Conservation (phyloP, 1,284 basidiomycete genomes). For the Ustilago sp. region DNA sequence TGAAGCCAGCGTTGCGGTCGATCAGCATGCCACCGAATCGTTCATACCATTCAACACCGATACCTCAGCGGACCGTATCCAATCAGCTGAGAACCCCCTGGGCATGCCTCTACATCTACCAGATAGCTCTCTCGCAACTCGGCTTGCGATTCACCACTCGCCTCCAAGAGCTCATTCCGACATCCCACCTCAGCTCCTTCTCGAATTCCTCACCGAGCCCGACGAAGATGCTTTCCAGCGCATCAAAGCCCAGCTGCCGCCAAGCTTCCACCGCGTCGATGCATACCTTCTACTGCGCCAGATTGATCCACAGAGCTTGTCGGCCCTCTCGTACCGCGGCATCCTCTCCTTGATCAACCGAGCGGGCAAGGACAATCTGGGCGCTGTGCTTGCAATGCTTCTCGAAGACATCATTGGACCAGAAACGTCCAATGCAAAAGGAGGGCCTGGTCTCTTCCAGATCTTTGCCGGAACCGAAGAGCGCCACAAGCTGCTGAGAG, state of each 20-base stretch:
- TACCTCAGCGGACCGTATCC: neutral
- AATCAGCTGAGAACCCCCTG: neutral
- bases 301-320: constrained; percentile 25
- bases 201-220: constrained; percentile 27
- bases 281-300: constrained; percentile 40
- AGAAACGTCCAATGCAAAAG: constrained; percentile 15
- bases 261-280: constrained; percentile 27
- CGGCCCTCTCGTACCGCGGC: constrained; percentile 22
- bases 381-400: constrained; percentile 30
- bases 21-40: constrained; percentile 27
- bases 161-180: neutral
- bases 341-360: constrained; percentile 26
- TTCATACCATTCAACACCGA: neutral
- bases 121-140: neutral
- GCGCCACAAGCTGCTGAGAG: constrained; percentile 38
- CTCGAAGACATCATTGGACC: constrained; percentile 40
- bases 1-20: constrained; percentile 7
- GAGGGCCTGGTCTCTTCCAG: constrained; percentile 28
- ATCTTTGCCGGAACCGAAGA: constrained; percentile 31
- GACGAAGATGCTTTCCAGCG: constrained; percentile 8
- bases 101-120: constrained; percentile 4
- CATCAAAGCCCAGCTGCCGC: constrained; percentile 19
- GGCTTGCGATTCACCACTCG: neutral
- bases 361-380: constrained; percentile 18
- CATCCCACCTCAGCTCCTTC: constrained; percentile 13